Evolutionary conservation across 2,329 filamentous ascomycete species (phyloP).

Genomic region (Fusarium anguioides): DNA sequence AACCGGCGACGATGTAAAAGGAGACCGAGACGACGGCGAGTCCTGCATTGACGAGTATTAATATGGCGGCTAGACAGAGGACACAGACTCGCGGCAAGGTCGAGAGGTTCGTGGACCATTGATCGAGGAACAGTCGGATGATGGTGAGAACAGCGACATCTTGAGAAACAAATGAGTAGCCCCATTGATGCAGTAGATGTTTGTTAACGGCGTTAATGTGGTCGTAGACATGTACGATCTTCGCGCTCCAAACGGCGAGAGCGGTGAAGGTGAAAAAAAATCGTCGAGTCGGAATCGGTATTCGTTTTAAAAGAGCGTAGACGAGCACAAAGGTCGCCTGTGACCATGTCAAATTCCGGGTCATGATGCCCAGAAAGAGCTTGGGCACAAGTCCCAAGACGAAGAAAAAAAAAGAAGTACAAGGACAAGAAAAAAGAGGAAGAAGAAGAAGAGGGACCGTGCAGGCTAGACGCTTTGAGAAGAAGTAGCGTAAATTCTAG

Average conservation of each 20-base stretch:
- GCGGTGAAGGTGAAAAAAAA: constrained; percentile 49
- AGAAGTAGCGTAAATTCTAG: no score
- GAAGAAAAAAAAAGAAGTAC: no score
- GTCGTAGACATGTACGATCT: constrained; percentile 48
- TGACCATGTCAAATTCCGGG: no score
- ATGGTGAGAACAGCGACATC: constrained; percentile 48
- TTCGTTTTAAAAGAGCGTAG: background rate
- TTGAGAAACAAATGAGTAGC: constrained; percentile 50
- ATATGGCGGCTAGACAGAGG: constrained; percentile 9
- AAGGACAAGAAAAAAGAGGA: no score
- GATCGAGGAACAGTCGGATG: constrained; percentile 48
- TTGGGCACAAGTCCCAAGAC: no score
- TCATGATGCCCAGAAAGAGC: no score
- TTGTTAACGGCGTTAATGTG: constrained; percentile 45
- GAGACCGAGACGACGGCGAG: constrained; percentile 38
- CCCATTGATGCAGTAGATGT: constrained; percentile 26
- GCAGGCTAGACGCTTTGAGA: no score
- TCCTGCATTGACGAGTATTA: constrained; percentile 29
- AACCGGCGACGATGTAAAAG: constrained; percentile 49
- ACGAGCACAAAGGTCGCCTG: background rate
- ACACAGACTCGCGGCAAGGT: constrained; percentile 18
- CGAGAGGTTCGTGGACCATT: constrained; percentile 32
- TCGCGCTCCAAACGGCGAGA: constrained; percentile 48
- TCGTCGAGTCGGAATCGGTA: constrained; percentile 33
- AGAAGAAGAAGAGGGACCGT: no score